These are phyloP conservation scores for Myriangium duriaei DNA, from an alignment of 2,329 filamentous ascomycete genomes.

Conservation along the genomic window DNA sequence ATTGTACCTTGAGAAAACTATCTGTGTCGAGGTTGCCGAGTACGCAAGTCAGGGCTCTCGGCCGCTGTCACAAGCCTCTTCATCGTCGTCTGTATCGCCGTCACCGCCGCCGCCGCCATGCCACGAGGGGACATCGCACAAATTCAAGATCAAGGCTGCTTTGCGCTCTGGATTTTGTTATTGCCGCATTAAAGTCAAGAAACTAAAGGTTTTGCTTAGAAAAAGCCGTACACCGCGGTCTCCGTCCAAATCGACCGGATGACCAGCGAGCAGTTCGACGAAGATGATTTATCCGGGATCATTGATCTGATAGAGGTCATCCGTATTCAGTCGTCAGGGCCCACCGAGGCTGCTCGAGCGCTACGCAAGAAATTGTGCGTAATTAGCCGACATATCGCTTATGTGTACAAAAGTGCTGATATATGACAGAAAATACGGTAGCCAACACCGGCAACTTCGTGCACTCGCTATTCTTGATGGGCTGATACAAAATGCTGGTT, in stretches of 20 bases:
- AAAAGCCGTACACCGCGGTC: slow-evolving; percentile 82
- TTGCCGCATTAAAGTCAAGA: background rate
- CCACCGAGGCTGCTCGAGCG: slow-evolving; percentile 78
- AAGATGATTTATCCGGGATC: slow-evolving; percentile 83
- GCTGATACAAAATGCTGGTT: slow-evolving; percentile 85
- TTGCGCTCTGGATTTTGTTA: background rate
- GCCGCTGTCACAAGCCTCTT: no score
- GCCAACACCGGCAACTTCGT: slow-evolving; percentile 79
- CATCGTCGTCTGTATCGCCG: background rate
- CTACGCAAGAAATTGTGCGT: slow-evolving; percentile 83
- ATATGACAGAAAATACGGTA: slow-evolving; percentile 77
- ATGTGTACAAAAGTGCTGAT: background rate
- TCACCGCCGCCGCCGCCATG: background rate
- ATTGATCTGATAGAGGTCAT: slow-evolving; percentile 92
- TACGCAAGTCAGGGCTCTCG: background rate
- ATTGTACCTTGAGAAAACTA: background rate
- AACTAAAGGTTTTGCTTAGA: background rate
- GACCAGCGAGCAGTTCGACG: slow-evolving; percentile 78
- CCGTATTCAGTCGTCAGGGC: slow-evolving; percentile 74
- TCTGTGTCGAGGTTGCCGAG: background rate
- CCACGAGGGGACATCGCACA: background rate
- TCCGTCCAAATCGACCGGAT: slow-evolving; percentile 85
- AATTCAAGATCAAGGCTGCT: background rate
- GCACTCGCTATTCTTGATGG: slow-evolving; percentile 83
- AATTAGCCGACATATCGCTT: background rate